Percentiles rank a stretch among this genome's conserved stretches.
Conservation (phyloP, 768 basidiomycete genomes). For the Psilocybe cubensis region DNA sequence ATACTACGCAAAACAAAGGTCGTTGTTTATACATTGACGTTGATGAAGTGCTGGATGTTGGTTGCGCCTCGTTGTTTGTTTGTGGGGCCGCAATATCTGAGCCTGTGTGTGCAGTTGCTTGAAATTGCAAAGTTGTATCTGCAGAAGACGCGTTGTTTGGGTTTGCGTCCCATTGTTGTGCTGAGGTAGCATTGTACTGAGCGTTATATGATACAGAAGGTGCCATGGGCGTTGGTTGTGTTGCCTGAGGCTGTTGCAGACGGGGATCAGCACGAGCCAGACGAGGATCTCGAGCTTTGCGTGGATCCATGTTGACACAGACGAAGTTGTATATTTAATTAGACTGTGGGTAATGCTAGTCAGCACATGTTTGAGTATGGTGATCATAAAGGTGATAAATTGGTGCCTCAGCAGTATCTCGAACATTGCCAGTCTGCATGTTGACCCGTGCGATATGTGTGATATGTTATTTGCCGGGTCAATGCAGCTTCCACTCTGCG, state of each 20-base stretch:
- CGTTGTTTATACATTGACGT: conserved; percentile 56
- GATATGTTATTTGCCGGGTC: conserved; percentile 45
- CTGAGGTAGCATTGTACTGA: conserved; percentile 14
- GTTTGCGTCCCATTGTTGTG: conserved; percentile 30
- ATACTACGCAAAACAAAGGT: conserved; percentile 95
- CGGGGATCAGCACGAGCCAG: conserved; percentile 73
- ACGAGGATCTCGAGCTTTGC: conserved; percentile 81
- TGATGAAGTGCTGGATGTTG: conserved; percentile 3
- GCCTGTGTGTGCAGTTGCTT: conserved; percentile 4
- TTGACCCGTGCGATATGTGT: conserved; percentile 55
- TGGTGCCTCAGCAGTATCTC: conserved; percentile 88
- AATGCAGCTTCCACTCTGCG: conserved; percentile 92
- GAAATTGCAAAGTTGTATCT: conserved; percentile 13
- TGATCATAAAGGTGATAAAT: conserved; percentile 12
- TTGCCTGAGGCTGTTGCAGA: conserved; percentile 40
- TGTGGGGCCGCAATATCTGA: conserved; percentile 7
- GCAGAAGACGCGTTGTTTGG: conserved; percentile 15
- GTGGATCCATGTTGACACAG: conserved; percentile 66
- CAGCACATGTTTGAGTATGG: neutral
- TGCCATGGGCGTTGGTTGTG: conserved; percentile 15
- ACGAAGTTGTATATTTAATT: conserved; percentile 8
- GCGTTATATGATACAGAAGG: conserved; percentile 35
- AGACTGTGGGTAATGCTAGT: neutral
- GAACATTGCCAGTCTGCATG: conserved; percentile 79
- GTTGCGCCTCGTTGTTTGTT: conserved; percentile 4